phyloP scores from a whole-genome alignment of 345 rosid species.

The Hibiscus mutabilis region DNA sequence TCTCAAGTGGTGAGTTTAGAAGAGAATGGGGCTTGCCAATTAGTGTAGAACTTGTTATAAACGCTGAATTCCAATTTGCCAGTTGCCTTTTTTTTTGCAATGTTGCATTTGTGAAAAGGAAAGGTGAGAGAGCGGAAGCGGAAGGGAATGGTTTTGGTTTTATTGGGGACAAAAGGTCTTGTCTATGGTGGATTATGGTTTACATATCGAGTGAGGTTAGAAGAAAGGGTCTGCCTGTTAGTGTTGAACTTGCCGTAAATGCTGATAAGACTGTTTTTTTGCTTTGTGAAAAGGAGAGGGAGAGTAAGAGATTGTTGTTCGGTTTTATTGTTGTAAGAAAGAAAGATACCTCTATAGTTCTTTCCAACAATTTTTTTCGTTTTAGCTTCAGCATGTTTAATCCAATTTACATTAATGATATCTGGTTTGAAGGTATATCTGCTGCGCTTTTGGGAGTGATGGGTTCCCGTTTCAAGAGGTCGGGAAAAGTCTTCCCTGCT shows the following conservation, averaged over 20 bases:
- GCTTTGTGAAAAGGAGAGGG: too few species aligned
- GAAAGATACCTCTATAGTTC: background rate
- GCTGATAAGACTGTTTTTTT: too few species aligned
- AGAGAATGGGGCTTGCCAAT: background rate
- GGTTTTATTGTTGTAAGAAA: background rate
- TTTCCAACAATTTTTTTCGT: background rate
- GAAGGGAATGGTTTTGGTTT: background rate
- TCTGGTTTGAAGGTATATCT: constrained; percentile 47
- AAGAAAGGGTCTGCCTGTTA: background rate
- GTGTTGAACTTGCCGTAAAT: background rate
- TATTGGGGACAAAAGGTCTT: background rate
- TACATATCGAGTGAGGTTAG: background rate
- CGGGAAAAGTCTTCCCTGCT: constrained; percentile 76
- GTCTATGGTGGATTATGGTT: background rate
- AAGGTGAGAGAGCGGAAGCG: background rate
- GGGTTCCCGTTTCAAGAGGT: constrained; percentile 76
- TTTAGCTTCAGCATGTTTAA: constrained; percentile 6
- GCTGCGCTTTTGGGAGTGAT: constrained; percentile 63
- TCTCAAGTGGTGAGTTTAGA: background rate
- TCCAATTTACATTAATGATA: background rate
- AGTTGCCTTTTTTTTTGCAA: background rate
- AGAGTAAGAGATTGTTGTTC: background rate
- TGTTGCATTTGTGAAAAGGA: background rate
- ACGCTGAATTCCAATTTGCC: background rate
- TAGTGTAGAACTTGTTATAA: background rate